These are phyloP conservation scores for Pythium guiyangense DNA, from an alignment of 352 stramenopile species.

Conservation along the genomic window DNA sequence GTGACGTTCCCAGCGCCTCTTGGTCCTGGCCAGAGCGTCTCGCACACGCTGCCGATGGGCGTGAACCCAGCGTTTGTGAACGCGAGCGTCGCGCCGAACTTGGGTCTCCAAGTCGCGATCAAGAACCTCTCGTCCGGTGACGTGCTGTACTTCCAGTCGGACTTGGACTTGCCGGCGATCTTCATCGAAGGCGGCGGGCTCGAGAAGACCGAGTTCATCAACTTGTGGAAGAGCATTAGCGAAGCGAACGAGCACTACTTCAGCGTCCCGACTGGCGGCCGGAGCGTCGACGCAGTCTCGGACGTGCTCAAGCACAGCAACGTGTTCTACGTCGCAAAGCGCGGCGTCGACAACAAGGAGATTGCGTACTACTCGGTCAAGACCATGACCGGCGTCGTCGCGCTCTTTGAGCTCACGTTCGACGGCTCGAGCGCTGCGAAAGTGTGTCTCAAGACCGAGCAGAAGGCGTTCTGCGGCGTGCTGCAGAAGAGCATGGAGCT, in stretches of 20 bases:
- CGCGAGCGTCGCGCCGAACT: slow-evolving; percentile 57
- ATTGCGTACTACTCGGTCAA: slow-evolving; percentile 96
- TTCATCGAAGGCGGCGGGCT: slow-evolving; percentile 86
- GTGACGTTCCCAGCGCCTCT: slow-evolving; percentile 74
- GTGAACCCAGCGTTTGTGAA: slow-evolving; percentile 81
- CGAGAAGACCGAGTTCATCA: slow-evolving; percentile 93
- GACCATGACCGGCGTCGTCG: slow-evolving; percentile 90
- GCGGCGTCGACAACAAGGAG: slow-evolving; percentile 91
- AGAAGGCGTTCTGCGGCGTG: slow-evolving; percentile 85
- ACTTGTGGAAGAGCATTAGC: slow-evolving; percentile 94
- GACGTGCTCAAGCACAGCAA: slow-evolving; percentile 87
- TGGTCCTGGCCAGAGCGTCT: slow-evolving; percentile 66
- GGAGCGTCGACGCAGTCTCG: slow-evolving; percentile 81
- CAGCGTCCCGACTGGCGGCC: slow-evolving; percentile 64
- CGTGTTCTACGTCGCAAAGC: slow-evolving; percentile 94
- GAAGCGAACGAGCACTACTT: slow-evolving; percentile 95
- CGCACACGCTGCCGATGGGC: slow-evolving; percentile 71
- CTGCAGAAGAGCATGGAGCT: slow-evolving; percentile 89
- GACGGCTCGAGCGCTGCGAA: slow-evolving; percentile 90
- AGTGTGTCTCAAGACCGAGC: slow-evolving; percentile 94
- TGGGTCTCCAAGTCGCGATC: slow-evolving; percentile 94
- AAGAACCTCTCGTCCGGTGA: slow-evolving; percentile 94
- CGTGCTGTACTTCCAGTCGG: slow-evolving; percentile 96
- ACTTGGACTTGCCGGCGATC: slow-evolving; percentile 88
- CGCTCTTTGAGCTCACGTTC: slow-evolving; percentile 95